These are phyloP conservation scores for Pichia thaimueangensis DNA, from an alignment of 805 yeast genomes.

Conservation along the genomic window DNA sequence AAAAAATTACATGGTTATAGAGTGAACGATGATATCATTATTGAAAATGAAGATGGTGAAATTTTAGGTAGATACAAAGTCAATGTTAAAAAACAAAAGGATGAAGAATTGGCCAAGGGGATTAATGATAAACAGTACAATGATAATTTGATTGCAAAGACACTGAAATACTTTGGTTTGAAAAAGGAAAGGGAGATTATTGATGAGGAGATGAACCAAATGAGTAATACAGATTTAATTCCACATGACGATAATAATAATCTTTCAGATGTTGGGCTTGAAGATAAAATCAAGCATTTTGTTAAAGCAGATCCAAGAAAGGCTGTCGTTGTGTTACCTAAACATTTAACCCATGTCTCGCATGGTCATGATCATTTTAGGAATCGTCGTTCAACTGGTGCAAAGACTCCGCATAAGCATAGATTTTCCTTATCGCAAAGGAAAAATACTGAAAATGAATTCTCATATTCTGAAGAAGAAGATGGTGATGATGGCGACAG, in stretches of 20 bases:
- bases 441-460: background rate
- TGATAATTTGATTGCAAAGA: conserved; percentile 14
- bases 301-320: conserved; percentile 21
- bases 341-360: background rate
- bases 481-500: conserved; percentile 6
- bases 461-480: conserved; percentile 5
- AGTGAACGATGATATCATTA: conserved; percentile 67
- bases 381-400: no score
- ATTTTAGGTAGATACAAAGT: conserved; percentile 76
- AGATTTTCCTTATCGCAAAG: background rate
- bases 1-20: conserved; percentile 61
- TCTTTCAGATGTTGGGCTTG: conserved; percentile 20
- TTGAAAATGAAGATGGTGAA: conserved; percentile 92
- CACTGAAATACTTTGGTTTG: conserved; percentile 25
- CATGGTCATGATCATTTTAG: background rate
- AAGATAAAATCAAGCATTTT: conserved; percentile 22
- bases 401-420: no score
- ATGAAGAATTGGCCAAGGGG: conserved; percentile 7
- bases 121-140: conserved; percentile 8
- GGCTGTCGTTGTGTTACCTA: conserved; percentile 15
- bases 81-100: conserved; percentile 35
- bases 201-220: conserved; percentile 21
- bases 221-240: conserved; percentile 17
- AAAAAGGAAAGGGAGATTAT: conserved; percentile 14
- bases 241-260: conserved; percentile 14